Evolutionary conservation across 371 early-diverging fungal species (phyloP).

Genomic region (Syncephalastrum racemosum): DNA sequence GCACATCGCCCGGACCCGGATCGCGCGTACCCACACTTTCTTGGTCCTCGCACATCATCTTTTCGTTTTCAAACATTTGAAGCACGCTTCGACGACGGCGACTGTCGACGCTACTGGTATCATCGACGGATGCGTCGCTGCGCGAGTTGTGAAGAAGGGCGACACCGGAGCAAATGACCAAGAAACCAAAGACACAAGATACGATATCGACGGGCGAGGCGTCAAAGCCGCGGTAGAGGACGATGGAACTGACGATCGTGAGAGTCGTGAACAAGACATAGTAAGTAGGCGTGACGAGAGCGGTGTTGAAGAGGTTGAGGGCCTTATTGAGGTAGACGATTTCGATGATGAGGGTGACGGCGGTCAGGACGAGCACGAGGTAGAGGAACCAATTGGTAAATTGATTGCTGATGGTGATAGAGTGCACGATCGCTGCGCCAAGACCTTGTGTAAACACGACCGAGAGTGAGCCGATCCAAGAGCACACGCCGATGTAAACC

Average conservation of each 20-base stretch:
- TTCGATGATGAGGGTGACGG: slow-evolving; percentile 79
- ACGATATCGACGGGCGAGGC: slow-evolving; percentile 76
- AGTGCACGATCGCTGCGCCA: slow-evolving; percentile 87
- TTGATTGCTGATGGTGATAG: slow-evolving; percentile 84
- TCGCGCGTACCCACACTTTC: slow-evolving; percentile 16
- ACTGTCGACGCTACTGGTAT: slow-evolving; percentile 25
- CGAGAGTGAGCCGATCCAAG: slow-evolving; percentile 89
- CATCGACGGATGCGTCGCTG: slow-evolving; percentile 10
- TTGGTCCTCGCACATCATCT: slow-evolving; percentile 18
- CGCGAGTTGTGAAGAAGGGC: slow-evolving; percentile 42
- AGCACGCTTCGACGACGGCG: slow-evolving; percentile 26
- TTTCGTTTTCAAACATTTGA: slow-evolving; percentile 28
- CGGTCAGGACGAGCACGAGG: slow-evolving; percentile 72
- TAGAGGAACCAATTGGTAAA: slow-evolving; percentile 88
- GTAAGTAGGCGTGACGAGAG: slow-evolving; percentile 89
- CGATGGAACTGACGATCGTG: slow-evolving; percentile 87
- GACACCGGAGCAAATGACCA: slow-evolving; percentile 73
- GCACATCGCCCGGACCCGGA: slow-evolving; percentile 33
- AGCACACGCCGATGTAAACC: slow-evolving; percentile 87
- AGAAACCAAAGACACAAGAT: slow-evolving; percentile 87
- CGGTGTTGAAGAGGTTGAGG: slow-evolving; percentile 89
- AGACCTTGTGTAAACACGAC: slow-evolving; percentile 93
- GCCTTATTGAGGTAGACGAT: slow-evolving; percentile 97
- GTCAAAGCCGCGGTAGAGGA: slow-evolving; percentile 86
- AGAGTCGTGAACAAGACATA: slow-evolving; percentile 94